Percentiles rank a stretch among this genome's conserved stretches.
Evolutionary conservation across 1,284 basidiomycete species (phyloP).

Genomic region (Cutaneotrichosporon sp.): DNA sequence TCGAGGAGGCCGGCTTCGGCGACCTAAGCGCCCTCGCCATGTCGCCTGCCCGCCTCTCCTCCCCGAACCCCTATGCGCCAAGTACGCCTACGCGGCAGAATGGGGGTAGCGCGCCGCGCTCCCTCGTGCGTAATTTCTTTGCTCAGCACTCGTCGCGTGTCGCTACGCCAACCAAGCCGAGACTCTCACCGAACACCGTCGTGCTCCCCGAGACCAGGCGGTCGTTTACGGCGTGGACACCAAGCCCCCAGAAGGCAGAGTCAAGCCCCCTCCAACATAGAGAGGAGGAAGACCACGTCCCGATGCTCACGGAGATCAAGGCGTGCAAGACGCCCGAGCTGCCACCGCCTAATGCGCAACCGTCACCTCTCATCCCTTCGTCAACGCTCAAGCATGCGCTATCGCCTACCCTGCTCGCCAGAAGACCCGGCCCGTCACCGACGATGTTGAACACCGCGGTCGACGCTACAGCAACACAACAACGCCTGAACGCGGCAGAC

Average conservation of each 20-base stretch:
- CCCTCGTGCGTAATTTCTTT: conserved; percentile 45
- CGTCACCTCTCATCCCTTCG: neutral
- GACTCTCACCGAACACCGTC: conserved; percentile 27
- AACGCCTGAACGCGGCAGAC: neutral
- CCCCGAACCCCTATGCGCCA: conserved; percentile 35
- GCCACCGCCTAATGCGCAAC: conserved; percentile 19
- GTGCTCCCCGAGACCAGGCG: conserved; percentile 34
- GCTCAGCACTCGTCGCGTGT: conserved; percentile 24
- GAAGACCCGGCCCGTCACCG: neutral
- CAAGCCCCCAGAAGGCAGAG: conserved; percentile 13
- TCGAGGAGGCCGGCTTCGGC: conserved; percentile 44
- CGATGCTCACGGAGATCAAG: conserved; percentile 12
- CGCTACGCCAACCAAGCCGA: conserved; percentile 25
- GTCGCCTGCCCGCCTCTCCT: conserved; percentile 34
- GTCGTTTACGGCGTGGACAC: conserved; percentile 30
- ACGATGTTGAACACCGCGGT: neutral
- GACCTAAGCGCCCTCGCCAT: conserved; percentile 42
- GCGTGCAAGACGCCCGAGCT: neutral
- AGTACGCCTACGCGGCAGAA: conserved; percentile 32
- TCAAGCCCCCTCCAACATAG: neutral
- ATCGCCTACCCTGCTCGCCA: neutral
- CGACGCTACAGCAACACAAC: neutral
- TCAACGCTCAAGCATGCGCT: neutral
- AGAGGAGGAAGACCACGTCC: neutral
- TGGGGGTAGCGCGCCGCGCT: conserved; percentile 31